A percentile compares a stretch with the other conserved stretches of the same genome.
These are phyloP conservation scores for Lactuca saligna DNA, from an alignment of 129 eudicot genomes.

Conservation along the genomic window DNA sequence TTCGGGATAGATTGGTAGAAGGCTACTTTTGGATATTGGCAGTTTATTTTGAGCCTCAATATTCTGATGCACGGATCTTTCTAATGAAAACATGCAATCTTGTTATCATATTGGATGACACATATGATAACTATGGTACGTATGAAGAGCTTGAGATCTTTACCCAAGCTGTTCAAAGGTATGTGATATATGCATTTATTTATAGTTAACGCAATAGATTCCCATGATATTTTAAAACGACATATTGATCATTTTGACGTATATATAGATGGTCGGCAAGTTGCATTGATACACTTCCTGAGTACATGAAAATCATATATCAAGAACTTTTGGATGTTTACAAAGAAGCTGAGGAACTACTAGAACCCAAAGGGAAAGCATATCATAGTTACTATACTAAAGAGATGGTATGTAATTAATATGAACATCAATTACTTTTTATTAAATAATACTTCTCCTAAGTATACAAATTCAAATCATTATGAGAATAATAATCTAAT, in stretches of 20 bases:
- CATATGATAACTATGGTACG: too few species aligned
- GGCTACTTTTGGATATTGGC: too few species aligned
- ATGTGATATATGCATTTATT: too few species aligned
- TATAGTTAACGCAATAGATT: not conserved
- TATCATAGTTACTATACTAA: conserved; percentile 12
- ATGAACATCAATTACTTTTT: not conserved
- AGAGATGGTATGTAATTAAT: conserved; percentile 1
- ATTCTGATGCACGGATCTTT: too few species aligned
- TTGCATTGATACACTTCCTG: conserved; percentile 20
- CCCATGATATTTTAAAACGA: not conserved
- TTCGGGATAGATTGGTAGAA: conserved; percentile 6
- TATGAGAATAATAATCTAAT: too few species aligned
- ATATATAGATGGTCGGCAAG: conserved; percentile 22
- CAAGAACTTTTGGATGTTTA: conserved; percentile 6
- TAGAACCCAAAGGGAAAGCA: conserved; percentile 19
- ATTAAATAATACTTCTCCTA: not conserved
- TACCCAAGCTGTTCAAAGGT: conserved; percentile 27
- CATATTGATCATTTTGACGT: not conserved
- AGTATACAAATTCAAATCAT: not conserved
- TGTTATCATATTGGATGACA: too few species aligned
- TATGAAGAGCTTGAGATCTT: not conserved
- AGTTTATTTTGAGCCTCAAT: too few species aligned
- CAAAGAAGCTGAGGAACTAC: not conserved
- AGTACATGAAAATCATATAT: conserved; percentile 13
- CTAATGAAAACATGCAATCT: too few species aligned